Base-by-base conservation (phyloP, 352 stramenopile genomes). In the Phytophthora tubulina region DNA sequence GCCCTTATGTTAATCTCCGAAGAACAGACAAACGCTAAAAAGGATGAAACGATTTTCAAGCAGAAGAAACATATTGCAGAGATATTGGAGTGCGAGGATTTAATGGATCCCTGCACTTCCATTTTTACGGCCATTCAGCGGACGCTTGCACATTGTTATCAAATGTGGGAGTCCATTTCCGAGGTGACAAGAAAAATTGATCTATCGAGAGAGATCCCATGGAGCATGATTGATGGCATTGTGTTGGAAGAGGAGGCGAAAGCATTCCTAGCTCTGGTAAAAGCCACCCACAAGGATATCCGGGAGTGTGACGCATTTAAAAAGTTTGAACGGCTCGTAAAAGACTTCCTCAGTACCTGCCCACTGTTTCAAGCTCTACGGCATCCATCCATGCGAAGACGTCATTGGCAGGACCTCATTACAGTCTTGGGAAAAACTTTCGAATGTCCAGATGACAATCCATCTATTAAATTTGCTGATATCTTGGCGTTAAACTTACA, bases 161-260 rank as follows among this genome's bases (percentile, higher is more conserved):
- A 94, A 44, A 78, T 98, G 35, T 98, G 92, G 94, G 81, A 92
- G 15, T 85, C 97, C 2, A 93, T 93, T 31, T 78, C 90, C 13
- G 88, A 97, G 39, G 83, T 98, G 1, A 90, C 95, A 14, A 80
- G 80, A 6, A 98, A 98, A 75, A 94, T 99, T 36, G 80, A 92
- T 38, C 72, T 96, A 36, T 92, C 82, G 0, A 92, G 95, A 72
- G 86, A 94, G 36, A 82, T 98, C 61, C 85, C 97, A 33, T 99
- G 97, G 97, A 84, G 76, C 41, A 88, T 97, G 78, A 84, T 99
- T 14, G 89, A 98, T 63, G 85, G 93, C 3, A 80, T 98, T 32
- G 83, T 95, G 21, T 70, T 99, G 9, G 97, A 99, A 68, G 96
- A 99, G 74, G 95, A 97, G 63, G 90, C 90, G 10, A 99, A 99